Evolutionary conservation across 306 rosid species (phyloP), one percentile per base, ranked within the genome.

Genomic region (Abrus pulchellus): DNA sequence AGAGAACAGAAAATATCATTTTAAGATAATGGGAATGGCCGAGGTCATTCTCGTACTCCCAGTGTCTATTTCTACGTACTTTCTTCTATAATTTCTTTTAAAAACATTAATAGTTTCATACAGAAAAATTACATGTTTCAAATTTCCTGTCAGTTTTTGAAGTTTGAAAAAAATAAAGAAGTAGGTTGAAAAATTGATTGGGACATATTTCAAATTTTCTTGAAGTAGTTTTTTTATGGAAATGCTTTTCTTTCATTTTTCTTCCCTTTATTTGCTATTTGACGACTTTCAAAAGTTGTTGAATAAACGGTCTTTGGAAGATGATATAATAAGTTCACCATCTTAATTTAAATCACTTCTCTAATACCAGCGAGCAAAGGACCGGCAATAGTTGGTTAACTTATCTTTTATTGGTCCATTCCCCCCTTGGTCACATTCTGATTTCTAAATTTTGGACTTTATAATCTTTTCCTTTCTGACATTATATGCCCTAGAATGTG

Each of bases 1-100:
- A 54, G 61, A 80, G 41, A 40, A 53, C 40, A 61, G 67, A 32
- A 74, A 63, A 80, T 40, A 57, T 32, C 68, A 54, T 43, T 64
- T 38, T 66, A 64, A 74, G 40, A 11, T 73, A 41, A 63, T 62
- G 50, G 47, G 54, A 50, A 40, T 50, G 29, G 30, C 10, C 28
- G 62, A 57, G 66, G 57, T 66, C 20, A 2, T 47, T 53, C 61
- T 72, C 40, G 28, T 68, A 5, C 76, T 56, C 75, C 41, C 7
- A 55, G 9, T 68, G 44, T 9, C 68, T 67, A 68, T 45, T 67
- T 43, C 47, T 43, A 43, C 5, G 5, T 4, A 4, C 8, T 43
- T 43, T 43, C 47, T 6, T 43, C 5, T 36, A 36, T 36, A 36
- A 20, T 20, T 4, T 4, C 40, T 36, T 36, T 36, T 36, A 36